Base-by-base conservation (phyloP, 768 basidiomycete species). In the Trametes sanguinea region DNA sequence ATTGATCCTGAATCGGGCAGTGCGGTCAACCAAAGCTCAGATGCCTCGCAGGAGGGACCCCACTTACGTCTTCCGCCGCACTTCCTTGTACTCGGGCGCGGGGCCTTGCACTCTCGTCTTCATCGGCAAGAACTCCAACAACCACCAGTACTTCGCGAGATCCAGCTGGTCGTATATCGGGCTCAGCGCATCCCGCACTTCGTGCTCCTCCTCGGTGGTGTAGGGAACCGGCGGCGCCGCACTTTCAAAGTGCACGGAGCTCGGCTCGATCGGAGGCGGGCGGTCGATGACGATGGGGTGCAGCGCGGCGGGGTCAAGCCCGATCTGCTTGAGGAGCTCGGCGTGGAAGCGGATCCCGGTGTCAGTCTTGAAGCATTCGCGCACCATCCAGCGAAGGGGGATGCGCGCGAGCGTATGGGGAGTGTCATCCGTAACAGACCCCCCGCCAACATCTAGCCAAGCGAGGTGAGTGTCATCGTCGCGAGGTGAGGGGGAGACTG, bases 361-460 rank as follows among this genome's bases (percentile, higher is more conserved):
- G 70, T 77, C 8, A 77, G 82, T 65, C 79, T 79, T 32, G 88
- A 78, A 30, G 64, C 72, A 76, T 74, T 93, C 54, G 60, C 80
- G 78, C 60, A 81, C 72, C 78, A 81, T 80, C 80, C 80, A 81
- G 7, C 89, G 83, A 35, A 93, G 78, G 1, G 90, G 77, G 45
- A 92, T 88, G 43, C 88, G 84, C 1, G 89, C 85, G 3, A 92
- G 79, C 48, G 79, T 83, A 66, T 87, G 82, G 13, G 77, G 79
- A 0, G 78, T 76, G 54, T 78, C 81, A 60, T 92, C 88, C 44
- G 67, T 64, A 9, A 86, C 85, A 1, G 85, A 84, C 4, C 89
- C 89, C n/a, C 91, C 91, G 2, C 92, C 91, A 13, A 93, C 81
- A 65, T 92, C 89, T 90, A 61, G 42, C 13, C 33, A 45, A n/a